Evolutionary conservation across 768 basidiomycete genomes (phyloP), one percentile per base, ranked within the genome.

Genomic region (Tylopilus balloui): DNA sequence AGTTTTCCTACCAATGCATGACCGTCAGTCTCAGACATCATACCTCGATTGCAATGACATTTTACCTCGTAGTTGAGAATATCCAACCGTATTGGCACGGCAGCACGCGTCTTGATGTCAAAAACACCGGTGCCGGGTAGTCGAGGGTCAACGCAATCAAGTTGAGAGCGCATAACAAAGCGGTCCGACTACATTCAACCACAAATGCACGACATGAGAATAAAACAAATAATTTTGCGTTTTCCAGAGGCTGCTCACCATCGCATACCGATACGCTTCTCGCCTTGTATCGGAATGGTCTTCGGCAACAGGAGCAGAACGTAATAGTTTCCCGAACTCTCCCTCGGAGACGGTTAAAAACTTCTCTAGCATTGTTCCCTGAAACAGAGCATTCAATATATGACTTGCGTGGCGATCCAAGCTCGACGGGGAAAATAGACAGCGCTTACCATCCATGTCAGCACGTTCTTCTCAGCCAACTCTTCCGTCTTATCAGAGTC

Each of bases 51-150:
- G 5, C 27, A 17, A 31, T 24, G 11, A 35, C 21, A 3, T 14
- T 15, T 37, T 44, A 88, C 88, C 70, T 81, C 78, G 56, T 80
- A 88, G 65, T 98, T 97, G 46, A 92, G 72, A 11, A 87, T 69
- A 63, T 98, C 95, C 63, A 88, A 71, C 2, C 95, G 83, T 39
- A 97, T 83, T 0, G 89, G 81, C 21, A 91, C 67, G 27, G 84
- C 86, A 0, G 92, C 93, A 40, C 95, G 80, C 0, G 95, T 97
- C 69, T 99, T 99, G 69, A 98, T 83, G 63, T 99, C 95, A 58
- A 99, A 99, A 1, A 94, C 83, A 24, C 92, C 92, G 0, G 84
- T 85, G 1, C 92, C 93, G 4, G 94, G 94, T 25, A 98, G 70
- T 36, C 88, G 77, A 12, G 69, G 57, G 60, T 97, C 89, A 1